Evolutionary conservation across 2,329 filamentous ascomycete species (phyloP).

Genomic region (Allantophomopsis lycopodina): DNA sequence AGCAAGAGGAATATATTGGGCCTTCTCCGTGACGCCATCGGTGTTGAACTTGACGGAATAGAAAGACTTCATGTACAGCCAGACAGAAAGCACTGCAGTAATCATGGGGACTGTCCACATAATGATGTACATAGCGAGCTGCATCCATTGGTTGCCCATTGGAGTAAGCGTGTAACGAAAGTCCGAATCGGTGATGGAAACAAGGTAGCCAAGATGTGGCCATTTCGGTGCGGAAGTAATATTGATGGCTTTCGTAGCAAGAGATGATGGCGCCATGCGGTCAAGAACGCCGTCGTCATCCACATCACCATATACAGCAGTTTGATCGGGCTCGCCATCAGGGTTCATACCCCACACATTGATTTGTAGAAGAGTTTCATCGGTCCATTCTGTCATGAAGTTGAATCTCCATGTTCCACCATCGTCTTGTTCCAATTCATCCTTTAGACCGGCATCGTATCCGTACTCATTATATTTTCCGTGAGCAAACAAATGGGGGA

Average conservation of each 20-base stretch:
- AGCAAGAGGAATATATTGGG: constrained; percentile 35
- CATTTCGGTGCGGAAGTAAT: constrained; percentile 36
- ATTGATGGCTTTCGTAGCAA: constrained; percentile 41
- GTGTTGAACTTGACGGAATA: constrained; percentile 39
- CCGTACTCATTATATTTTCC: constrained; percentile 50
- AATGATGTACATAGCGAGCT: constrained; percentile 37
- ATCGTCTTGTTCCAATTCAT: constrained; percentile 31
- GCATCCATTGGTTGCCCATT: constrained; percentile 33
- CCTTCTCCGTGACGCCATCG: constrained; percentile 36
- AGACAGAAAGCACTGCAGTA: constrained; percentile 35
- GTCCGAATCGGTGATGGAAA: constrained; percentile 38
- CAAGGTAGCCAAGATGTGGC: constrained; percentile 37
- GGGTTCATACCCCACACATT: constrained; percentile 42
- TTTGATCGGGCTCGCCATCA: constrained; percentile 46
- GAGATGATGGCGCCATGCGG: constrained; percentile 41
- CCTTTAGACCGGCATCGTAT: constrained; percentile 43
- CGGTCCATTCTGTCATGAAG: constrained; percentile 49
- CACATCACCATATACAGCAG: constrained; percentile 44
- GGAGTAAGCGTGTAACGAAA: constrained; percentile 37
- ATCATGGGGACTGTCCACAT: constrained; percentile 36
- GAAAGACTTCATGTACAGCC: constrained; percentile 41
- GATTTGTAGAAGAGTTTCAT: not conserved
- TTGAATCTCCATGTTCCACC: constrained; percentile 43
- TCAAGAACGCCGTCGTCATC: constrained; percentile 46
- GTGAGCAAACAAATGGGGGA: constrained; percentile 48